A percentile compares a stretch with the other conserved stretches of the same genome.
phyloP scores from a whole-genome alignment of 2,329 filamentous ascomycete species.

The Monilinia fructicola region DNA sequence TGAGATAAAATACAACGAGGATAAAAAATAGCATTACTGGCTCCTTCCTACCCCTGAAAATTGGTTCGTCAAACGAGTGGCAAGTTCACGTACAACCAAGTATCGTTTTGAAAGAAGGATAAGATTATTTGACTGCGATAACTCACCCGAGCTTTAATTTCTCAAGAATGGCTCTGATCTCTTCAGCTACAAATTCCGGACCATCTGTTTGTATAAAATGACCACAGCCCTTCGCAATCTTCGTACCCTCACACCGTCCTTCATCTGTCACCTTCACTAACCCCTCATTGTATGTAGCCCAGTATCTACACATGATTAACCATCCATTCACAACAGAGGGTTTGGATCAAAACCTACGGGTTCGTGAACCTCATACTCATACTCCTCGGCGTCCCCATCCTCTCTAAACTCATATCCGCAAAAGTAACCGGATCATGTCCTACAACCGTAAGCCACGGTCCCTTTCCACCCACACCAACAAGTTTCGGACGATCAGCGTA shows the following conservation, averaged over 20 bases:
- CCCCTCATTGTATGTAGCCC: slow-evolving; percentile 40
- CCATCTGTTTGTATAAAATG: slow-evolving; percentile 42
- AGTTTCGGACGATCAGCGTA: slow-evolving; percentile 37
- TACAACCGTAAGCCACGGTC: slow-evolving; percentile 38
- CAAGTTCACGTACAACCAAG: background rate
- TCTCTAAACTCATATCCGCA: slow-evolving; percentile 38
- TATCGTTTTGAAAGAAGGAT: background rate
- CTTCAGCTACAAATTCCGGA: slow-evolving; percentile 39
- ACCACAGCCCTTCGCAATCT: slow-evolving; percentile 39
- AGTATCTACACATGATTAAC: slow-evolving; percentile 34
- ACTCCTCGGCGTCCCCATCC: slow-evolving; percentile 39
- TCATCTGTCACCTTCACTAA: slow-evolving; percentile 38
- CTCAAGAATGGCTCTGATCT: slow-evolving; percentile 42
- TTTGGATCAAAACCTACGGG: slow-evolving; percentile 31
- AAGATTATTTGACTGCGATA: background rate
- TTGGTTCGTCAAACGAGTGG: background rate
- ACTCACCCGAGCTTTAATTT: slow-evolving; percentile 28
- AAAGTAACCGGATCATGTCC: slow-evolving; percentile 41
- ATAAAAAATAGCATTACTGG: slow-evolving; percentile 5
- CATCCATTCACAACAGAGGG: background rate
- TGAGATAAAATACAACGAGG: background rate
- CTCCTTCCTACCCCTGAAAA: background rate
- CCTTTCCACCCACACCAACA: slow-evolving; percentile 33
- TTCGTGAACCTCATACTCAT: slow-evolving; percentile 40
- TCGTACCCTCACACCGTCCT: slow-evolving; percentile 33